Evolutionary conservation across 192 early-diverging fungal species (phyloP).

Genomic region (Jimgerdemannia flammicorona): DNA sequence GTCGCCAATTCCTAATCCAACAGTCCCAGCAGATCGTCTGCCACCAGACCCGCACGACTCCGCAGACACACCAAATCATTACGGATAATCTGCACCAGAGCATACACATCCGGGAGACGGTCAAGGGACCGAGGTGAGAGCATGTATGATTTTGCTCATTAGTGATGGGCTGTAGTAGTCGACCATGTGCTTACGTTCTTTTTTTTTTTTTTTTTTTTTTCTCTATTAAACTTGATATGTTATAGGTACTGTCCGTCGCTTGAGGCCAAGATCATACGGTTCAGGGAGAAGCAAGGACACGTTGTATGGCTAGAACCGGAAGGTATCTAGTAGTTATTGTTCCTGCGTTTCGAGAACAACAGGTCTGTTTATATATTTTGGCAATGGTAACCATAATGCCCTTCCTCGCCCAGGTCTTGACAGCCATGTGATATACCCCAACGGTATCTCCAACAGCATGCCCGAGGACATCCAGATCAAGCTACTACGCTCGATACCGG

Average conservation of each 20-base stretch:
- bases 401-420: conserved; percentile 40
- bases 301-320: conserved; percentile 82
- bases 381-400: no score
- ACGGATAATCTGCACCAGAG: conserved; percentile 70
- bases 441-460: conserved; percentile 83
- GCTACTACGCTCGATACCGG: conserved; percentile 67
- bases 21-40: conserved; percentile 56
- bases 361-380: neutral
- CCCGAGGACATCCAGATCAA: conserved; percentile 71
- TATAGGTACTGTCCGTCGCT: conserved; percentile 76
- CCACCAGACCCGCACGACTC: conserved; percentile 74
- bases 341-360: no score
- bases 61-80: conserved; percentile 62
- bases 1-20: neutral
- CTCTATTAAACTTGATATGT: neutral
- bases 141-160: neutral
- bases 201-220: no score
- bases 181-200: no score
- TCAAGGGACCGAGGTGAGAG: conserved; percentile 64
- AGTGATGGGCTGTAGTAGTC: neutral
- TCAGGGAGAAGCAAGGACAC: conserved; percentile 61
- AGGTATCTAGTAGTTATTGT: conserved; percentile 26
- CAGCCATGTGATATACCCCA: conserved; percentile 73
- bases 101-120: conserved; percentile 81
- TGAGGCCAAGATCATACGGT: conserved; percentile 77